A percentile compares a stretch with the other conserved stretches of the same genome.
These are phyloP conservation scores for Babesia sp. DNA, from an alignment of 169 alveolate species.

Conservation along the genomic window DNA sequence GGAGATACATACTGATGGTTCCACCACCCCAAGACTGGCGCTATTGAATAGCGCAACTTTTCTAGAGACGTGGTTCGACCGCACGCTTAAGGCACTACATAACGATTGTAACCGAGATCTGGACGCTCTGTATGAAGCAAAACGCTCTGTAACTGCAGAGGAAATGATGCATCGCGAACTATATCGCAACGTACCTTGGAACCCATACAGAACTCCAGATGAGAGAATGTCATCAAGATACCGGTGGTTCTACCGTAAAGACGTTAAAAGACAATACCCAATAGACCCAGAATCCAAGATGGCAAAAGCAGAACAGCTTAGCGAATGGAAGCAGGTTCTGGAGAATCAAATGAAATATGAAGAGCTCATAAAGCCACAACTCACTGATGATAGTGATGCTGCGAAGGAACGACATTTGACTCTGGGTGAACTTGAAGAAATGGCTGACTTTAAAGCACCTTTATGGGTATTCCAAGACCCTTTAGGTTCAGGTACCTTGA, in stretches of 20 bases:
- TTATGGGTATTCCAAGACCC: slow-evolving; percentile 69
- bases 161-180: slow-evolving; percentile 78
- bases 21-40: slow-evolving; percentile 81
- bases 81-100: slow-evolving; percentile 75
- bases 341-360: slow-evolving; percentile 35
- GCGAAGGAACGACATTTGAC: not conserved
- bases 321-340: slow-evolving; percentile 36
- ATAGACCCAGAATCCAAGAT: slow-evolving; percentile 78
- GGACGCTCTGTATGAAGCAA: slow-evolving; percentile 72
- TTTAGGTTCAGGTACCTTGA: slow-evolving; percentile 47
- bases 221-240: slow-evolving; percentile 71
- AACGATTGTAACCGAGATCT: slow-evolving; percentile 64
- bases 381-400: slow-evolving; percentile 12
- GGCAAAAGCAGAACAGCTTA: slow-evolving; percentile 75
- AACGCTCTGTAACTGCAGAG: slow-evolving; percentile 52
- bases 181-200: slow-evolving; percentile 85
- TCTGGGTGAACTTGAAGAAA: slow-evolving; percentile 12
- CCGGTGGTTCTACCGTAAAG: slow-evolving; percentile 78
- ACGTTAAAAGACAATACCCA: slow-evolving; percentile 81
- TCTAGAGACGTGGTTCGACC: slow-evolving; percentile 69
- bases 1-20: slow-evolving; percentile 85
- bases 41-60: slow-evolving; percentile 75
- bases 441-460: slow-evolving; percentile 50
- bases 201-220: slow-evolving; percentile 76
- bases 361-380: slow-evolving; percentile 15